A percentile compares a stretch with the other conserved stretches of the same genome.
Evolutionary conservation across 805 yeast species (phyloP).

Genomic region (Candida ovalis): DNA sequence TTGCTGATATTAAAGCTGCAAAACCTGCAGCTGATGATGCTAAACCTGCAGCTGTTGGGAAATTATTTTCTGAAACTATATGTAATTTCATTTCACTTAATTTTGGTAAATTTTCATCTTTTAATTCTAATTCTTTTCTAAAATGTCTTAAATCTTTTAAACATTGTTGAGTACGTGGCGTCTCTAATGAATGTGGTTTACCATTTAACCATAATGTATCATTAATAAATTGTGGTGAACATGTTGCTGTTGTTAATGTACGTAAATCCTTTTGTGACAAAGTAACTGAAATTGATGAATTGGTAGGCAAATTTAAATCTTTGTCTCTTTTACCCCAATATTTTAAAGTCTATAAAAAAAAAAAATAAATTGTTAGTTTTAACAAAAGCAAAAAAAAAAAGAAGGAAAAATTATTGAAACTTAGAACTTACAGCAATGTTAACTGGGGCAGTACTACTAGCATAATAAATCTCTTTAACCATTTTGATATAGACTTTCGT

Average conservation of each 20-base stretch:
- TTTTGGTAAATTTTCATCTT: constrained; percentile 52
- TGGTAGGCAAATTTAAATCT: constrained; percentile 86
- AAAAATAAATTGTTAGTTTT: constrained; percentile 5
- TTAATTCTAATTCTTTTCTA: constrained; percentile 57
- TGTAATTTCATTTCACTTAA: constrained; percentile 65
- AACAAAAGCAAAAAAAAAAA: background rate
- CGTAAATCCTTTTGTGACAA: constrained; percentile 86
- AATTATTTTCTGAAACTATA: constrained; percentile 90
- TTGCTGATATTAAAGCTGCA: constrained; percentile 90
- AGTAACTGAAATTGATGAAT: constrained; percentile 93
- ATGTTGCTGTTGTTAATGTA: constrained; percentile 86
- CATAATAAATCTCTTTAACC: constrained; percentile 43
- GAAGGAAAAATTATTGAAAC: background rate
- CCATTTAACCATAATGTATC: constrained; percentile 88
- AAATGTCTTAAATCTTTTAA: constrained; percentile 67
- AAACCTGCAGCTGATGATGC: constrained; percentile 99
- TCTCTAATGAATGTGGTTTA: constrained; percentile 63
- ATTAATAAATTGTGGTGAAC: constrained; percentile 48
- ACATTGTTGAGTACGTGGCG: constrained; percentile 67
- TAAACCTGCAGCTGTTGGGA: constrained; percentile 98
- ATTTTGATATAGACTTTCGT: constrained; percentile 4
- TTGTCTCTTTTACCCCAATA: constrained; percentile 99
- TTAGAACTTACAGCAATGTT: constrained; percentile 81
- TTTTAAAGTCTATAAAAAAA: constrained; percentile 62
- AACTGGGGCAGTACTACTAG: constrained; percentile 94